phyloP scores from a whole-genome alignment of 2,329 filamentous ascomycete species.

The Xylariales sp. region DNA sequence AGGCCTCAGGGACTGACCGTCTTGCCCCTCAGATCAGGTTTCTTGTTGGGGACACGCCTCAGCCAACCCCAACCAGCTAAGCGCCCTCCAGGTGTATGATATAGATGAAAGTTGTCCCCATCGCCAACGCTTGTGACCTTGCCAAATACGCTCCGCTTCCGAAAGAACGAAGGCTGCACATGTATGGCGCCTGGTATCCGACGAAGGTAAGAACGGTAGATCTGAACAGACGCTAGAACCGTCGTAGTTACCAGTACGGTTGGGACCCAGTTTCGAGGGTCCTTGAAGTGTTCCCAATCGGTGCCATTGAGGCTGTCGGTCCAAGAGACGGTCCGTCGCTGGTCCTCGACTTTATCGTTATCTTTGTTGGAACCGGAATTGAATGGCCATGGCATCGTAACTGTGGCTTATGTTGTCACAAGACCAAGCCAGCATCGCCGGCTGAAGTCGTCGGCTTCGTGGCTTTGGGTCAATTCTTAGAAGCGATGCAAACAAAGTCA shows the following conservation, averaged over 20 bases:
- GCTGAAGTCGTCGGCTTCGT: too few species aligned
- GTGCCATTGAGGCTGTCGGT: constrained; percentile 38
- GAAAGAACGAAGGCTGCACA: constrained; percentile 71
- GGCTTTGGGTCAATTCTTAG: too few species aligned
- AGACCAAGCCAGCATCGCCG: constrained; percentile 3
- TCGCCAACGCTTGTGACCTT: constrained; percentile 91
- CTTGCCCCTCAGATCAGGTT: constrained; percentile 65
- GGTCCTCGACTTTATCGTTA: constrained; percentile 22
- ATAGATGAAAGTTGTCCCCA: constrained; percentile 92
- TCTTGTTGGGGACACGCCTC: constrained; percentile 66
- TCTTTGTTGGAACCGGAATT: constrained; percentile 11
- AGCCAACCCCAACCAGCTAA: constrained; percentile 91
- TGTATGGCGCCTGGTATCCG: constrained; percentile 75
- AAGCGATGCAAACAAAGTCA: too few species aligned
- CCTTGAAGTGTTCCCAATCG: constrained; percentile 50
- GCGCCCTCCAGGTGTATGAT: constrained; percentile 88
- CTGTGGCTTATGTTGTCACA: constrained; percentile 10
- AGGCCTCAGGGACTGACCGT: constrained; percentile 55
- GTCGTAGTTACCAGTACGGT: constrained; percentile 51
- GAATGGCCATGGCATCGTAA: constrained; percentile 27
- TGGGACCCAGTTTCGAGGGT: constrained; percentile 49
- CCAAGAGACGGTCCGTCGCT: constrained; percentile 32
- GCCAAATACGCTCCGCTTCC: constrained; percentile 73
- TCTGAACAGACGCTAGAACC: constrained; percentile 46
- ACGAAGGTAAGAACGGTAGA: constrained; percentile 75